Conservation (phyloP, 345 rosid genomes). For the Citropsis articulata region DNA sequence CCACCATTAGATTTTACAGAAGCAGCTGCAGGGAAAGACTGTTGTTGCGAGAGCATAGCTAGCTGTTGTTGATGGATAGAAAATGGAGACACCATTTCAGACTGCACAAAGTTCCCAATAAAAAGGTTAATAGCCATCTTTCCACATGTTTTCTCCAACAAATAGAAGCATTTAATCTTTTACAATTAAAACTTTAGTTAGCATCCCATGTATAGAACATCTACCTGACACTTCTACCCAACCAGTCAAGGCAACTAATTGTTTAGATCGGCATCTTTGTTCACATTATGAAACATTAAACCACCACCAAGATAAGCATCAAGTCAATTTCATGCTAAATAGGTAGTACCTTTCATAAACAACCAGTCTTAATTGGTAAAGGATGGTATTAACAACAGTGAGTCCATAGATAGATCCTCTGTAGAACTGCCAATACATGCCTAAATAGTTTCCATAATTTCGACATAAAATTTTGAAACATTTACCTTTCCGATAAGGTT, state of each 20-base stretch:
- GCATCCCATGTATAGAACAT: background rate
- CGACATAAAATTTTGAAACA: background rate
- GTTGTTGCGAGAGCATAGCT: constrained; percentile 47
- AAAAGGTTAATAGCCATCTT: background rate
- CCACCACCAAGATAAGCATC: background rate
- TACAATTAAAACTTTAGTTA: background rate
- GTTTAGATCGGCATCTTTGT: background rate
- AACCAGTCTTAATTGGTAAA: background rate
- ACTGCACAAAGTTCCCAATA: constrained; percentile 28
- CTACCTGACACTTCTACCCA: background rate
- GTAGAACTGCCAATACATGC: background rate
- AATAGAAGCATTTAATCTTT: background rate
- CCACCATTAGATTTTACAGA: constrained; percentile 27
- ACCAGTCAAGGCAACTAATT: background rate
- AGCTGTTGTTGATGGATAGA: constrained; percentile 50
- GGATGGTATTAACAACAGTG: background rate
- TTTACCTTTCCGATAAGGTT: constrained; percentile 50
- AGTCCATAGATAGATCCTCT: background rate
- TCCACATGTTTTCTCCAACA: background rate
- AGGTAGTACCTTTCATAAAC: background rate
- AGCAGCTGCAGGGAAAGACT: constrained; percentile 29
- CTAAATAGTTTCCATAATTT: background rate
- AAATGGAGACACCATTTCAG: constrained; percentile 50
- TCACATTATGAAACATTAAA: background rate
- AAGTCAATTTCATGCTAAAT: background rate